Percentiles rank a stretch among this genome's conserved stretches.
Evolutionary conservation across 2,329 filamentous ascomycete genomes (phyloP).

Genomic region (Alternaria tenuissima): DNA sequence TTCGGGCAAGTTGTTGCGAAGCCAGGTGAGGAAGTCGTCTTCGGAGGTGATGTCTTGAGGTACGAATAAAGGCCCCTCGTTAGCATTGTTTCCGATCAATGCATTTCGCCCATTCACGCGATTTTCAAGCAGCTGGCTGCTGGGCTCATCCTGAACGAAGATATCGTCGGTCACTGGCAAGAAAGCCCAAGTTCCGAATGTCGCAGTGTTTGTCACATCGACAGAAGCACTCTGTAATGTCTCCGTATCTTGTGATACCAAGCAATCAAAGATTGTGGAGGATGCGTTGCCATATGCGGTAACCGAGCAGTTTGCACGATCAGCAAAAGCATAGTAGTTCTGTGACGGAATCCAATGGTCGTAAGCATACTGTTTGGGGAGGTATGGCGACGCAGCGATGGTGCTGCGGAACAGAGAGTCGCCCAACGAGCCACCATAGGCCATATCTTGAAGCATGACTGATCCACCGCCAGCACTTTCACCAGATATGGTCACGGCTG

Average conservation of each 20-base stretch:
- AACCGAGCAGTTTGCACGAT: constrained; percentile 38
- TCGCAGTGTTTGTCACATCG: constrained; percentile 43
- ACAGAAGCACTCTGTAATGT: constrained; percentile 51
- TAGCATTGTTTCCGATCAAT: constrained; percentile 57
- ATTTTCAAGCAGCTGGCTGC: constrained; percentile 47
- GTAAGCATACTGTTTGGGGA: constrained; percentile 63
- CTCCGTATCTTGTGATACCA: constrained; percentile 47
- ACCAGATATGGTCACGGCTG: constrained; percentile 47
- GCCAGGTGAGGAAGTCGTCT: constrained; percentile 51
- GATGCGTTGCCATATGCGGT: constrained; percentile 27
- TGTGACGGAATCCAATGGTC: constrained; percentile 56
- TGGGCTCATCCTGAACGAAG: constrained; percentile 51
- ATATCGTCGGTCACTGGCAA: constrained; percentile 55
- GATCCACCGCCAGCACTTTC: constrained; percentile 46
- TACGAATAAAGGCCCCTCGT: constrained; percentile 60
- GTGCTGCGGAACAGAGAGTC: constrained; percentile 48
- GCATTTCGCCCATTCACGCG: constrained; percentile 52
- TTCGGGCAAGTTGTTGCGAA: constrained; percentile 55
- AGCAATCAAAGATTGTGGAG: constrained; percentile 54
- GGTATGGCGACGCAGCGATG: constrained; percentile 59
- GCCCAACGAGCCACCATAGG: constrained; percentile 44
- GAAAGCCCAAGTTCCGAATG: constrained; percentile 55
- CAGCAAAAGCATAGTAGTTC: constrained; percentile 57
- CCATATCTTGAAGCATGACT: constrained; percentile 41
- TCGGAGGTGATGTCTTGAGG: constrained; percentile 55